phyloP scores from a whole-genome alignment of 306 rosid species.

The Trifolium subterraneum region DNA sequence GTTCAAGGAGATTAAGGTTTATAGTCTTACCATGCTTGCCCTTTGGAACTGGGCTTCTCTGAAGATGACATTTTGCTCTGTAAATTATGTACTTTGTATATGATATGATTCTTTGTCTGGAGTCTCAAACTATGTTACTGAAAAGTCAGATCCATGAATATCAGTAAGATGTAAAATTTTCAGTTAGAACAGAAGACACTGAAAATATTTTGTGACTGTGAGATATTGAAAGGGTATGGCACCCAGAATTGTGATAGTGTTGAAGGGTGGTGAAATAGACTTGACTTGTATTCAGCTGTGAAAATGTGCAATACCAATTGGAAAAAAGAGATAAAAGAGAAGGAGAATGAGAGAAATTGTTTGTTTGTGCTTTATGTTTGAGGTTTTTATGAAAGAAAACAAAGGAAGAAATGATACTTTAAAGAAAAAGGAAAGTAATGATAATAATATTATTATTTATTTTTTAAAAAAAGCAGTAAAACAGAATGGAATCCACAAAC shows the following conservation, averaged over 20 bases:
- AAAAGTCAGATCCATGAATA: conserved; percentile 48
- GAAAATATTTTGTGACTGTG: conserved; percentile 30
- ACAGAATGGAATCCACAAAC: conserved; percentile 69
- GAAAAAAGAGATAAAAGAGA: conserved; percentile 32
- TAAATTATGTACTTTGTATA: not conserved
- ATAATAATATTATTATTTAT: not conserved
- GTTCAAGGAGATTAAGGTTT: not conserved
- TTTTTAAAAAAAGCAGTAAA: not conserved
- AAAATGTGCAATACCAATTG: conserved; percentile 19
- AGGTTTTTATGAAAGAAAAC: conserved; percentile 47
- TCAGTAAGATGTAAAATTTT: conserved; percentile 14
- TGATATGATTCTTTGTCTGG: conserved; percentile 11
- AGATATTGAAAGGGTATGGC: conserved; percentile 20
- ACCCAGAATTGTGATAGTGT: conserved; percentile 33
- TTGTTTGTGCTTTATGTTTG: conserved; percentile 52
- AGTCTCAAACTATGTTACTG: conserved; percentile 23
- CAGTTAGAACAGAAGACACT: conserved; percentile 30
- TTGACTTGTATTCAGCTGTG: conserved; percentile 32
- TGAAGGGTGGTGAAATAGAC: conserved; percentile 42
- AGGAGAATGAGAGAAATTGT: conserved; percentile 48
- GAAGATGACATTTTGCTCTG: conserved; percentile 60
- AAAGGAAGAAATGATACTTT: conserved; percentile 37
- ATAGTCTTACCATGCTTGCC: conserved; percentile 87
- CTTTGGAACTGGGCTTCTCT: conserved; percentile 73
- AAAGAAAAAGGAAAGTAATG: not conserved